phyloP scores from a whole-genome alignment of 495 filamentous ascomycete species.

The Coniosporium apollinis region DNA sequence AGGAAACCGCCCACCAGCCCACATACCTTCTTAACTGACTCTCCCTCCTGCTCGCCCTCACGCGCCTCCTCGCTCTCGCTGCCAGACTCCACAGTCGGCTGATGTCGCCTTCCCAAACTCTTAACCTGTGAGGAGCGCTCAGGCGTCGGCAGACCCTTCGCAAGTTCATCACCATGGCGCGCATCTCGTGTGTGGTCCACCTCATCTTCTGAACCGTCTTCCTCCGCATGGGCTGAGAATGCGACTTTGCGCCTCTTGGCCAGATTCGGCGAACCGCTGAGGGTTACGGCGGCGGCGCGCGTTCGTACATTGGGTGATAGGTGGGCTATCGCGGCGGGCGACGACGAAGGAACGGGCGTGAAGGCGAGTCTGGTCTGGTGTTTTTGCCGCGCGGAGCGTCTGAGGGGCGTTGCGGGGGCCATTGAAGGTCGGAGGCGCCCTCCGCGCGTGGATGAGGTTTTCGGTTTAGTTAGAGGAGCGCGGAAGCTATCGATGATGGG shows the following conservation, averaged over 20 bases:
- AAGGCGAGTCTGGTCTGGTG: conserved; percentile 21
- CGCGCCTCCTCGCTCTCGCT: not conserved
- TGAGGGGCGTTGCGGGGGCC: no score
- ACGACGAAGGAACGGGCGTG: conserved; percentile 19
- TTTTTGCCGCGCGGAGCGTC: conserved; percentile 6
- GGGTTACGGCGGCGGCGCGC: conserved; percentile 15
- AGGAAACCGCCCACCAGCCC: no score
- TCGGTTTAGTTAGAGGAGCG: no score
- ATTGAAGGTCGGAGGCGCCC: no score
- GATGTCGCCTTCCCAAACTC: not conserved
- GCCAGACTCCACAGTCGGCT: not conserved
- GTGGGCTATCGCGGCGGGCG: conserved; percentile 11
- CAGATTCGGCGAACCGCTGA: conserved; percentile 10
- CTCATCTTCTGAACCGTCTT: not conserved
- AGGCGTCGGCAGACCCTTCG: not conserved
- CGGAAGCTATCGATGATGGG: no score
- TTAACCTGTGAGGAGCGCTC: not conserved
- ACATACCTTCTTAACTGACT: not conserved
- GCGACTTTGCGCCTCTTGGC: conserved; percentile 14
- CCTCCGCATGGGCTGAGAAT: conserved; percentile 6
- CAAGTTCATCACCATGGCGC: not conserved
- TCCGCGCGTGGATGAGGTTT: no score
- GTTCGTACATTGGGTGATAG: conserved; percentile 12
- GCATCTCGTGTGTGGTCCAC: not conserved
- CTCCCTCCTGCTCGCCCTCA: not conserved